Evolutionary conservation across 2,329 filamentous ascomycete genomes (phyloP).

Genomic region (Colletotrichum higginsianum): DNA sequence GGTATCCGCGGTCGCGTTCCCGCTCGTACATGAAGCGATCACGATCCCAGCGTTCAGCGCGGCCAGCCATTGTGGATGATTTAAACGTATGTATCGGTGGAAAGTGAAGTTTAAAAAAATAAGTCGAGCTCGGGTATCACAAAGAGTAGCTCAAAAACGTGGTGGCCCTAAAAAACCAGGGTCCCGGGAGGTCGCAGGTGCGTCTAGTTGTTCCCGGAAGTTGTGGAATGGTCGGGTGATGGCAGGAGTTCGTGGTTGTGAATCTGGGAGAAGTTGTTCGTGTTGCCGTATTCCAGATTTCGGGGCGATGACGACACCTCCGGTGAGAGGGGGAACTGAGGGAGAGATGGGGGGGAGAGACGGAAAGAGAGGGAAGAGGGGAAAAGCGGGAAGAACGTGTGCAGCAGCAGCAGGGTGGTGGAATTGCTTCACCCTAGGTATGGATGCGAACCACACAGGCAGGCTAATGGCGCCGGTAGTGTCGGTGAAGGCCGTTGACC

Average conservation of each 20-base stretch:
- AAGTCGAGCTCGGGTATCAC: conserved; percentile 31
- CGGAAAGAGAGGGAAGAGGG: conserved; percentile 30
- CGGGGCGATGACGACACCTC: conserved; percentile 40
- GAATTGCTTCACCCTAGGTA: conserved; percentile 28
- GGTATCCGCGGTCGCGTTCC: conserved; percentile 62
- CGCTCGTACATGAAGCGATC: conserved; percentile 65
- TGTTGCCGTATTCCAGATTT: conserved; percentile 36
- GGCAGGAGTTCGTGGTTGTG: conserved; percentile 27
- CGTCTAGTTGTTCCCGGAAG: not conserved
- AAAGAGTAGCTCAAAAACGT: conserved; percentile 15
- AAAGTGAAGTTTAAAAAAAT: not conserved
- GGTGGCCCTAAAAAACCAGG: not conserved
- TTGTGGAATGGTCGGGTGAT: conserved; percentile 35
- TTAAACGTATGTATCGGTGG: conserved; percentile 20
- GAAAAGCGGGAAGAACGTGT: conserved; percentile 34
- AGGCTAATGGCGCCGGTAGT: conserved; percentile 37
- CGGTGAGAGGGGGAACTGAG: not conserved
- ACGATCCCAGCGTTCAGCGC: conserved; percentile 67
- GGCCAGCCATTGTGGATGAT: conserved; percentile 47
- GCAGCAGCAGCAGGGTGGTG: conserved; percentile 16
- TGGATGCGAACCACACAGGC: conserved; percentile 13
- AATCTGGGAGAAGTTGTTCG: conserved; percentile 18
- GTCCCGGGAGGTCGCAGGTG: conserved; percentile 4
- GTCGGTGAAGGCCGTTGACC: conserved; percentile 42
- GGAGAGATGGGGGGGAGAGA: conserved; percentile 1